Evolutionary conservation across 257 asterid species (phyloP).

Genomic region (Ligustrum vulgare): DNA sequence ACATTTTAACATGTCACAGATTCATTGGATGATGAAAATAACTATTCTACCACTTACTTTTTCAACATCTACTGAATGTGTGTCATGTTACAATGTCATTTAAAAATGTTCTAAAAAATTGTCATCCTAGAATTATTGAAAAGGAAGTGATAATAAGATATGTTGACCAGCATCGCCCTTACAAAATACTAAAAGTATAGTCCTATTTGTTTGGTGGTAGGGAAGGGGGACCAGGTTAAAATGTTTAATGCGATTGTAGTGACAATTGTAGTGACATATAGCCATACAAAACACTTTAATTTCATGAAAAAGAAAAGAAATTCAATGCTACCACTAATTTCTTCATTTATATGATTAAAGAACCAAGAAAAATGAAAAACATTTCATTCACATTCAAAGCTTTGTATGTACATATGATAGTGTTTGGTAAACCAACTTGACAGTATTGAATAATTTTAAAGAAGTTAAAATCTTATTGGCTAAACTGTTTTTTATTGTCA

Average conservation of each 20-base stretch:
- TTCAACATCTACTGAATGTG: too few relatives aligned
- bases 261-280: neutral
- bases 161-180: neutral
- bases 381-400: slow-evolving; percentile 17
- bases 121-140: too few relatives aligned
- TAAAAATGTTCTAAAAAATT: too few relatives aligned
- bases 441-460: too few relatives aligned
- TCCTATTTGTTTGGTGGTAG: neutral
- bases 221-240: neutral
- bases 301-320: too few relatives aligned
- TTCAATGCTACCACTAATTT: slow-evolving; percentile 24
- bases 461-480: too few relatives aligned
- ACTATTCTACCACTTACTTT: too few relatives aligned
- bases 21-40: too few relatives aligned
- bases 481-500: neutral
- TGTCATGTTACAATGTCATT: too few relatives aligned
- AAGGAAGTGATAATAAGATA: neutral
- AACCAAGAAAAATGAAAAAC: slow-evolving; percentile 2
- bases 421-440: neutral
- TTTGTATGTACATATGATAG: neutral
- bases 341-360: slow-evolving; percentile 4
- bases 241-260: neutral
- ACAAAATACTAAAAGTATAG: neutral
- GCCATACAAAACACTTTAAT: too few relatives aligned
- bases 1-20: too few relatives aligned